Evolutionary conservation across 257 asterid genomes (phyloP).

Genomic region (Solanum clarkiae): DNA sequence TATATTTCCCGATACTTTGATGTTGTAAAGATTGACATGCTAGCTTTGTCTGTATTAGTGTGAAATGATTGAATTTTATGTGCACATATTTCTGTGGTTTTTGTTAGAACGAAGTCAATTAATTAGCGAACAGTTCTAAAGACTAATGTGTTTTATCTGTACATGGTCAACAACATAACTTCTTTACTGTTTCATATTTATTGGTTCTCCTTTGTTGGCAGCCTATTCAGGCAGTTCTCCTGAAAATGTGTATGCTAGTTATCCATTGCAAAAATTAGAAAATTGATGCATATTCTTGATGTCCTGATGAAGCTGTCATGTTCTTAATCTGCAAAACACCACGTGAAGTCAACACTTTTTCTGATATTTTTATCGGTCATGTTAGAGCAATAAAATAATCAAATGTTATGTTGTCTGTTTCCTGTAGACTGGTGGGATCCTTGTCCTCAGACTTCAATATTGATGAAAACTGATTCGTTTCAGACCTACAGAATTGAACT

Average conservation of each 20-base stretch:
- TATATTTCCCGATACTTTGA: background rate
- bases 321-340: background rate
- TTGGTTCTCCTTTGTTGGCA: background rate
- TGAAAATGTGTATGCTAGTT: background rate
- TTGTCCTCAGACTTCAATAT: background rate
- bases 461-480: background rate
- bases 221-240: background rate
- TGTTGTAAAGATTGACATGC: background rate
- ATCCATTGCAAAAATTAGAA: background rate
- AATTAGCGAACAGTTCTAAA: background rate
- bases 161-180: background rate
- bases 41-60: background rate
- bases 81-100: background rate
- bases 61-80: background rate
- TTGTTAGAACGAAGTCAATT: background rate
- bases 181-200: background rate
- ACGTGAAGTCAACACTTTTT: background rate
- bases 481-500: background rate
- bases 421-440: background rate
- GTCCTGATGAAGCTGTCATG: background rate
- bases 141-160: background rate
- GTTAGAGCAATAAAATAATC: background rate
- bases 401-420: background rate
- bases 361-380: background rate
- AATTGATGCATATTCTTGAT: background rate